Conservation (phyloP, 305 asterid species). For the Fraxinus xanthoxyloides region DNA sequence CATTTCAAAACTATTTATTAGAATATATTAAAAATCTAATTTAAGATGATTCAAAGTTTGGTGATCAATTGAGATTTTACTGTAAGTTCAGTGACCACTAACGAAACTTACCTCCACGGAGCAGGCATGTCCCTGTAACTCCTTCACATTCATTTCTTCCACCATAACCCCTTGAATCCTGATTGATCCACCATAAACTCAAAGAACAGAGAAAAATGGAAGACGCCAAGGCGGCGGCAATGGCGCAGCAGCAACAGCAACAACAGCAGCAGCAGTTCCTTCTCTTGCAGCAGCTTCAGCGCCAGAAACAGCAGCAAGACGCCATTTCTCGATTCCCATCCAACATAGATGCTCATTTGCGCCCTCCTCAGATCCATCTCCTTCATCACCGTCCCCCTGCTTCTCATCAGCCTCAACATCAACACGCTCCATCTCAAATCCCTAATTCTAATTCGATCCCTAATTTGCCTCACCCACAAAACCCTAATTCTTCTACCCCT, state of each 20-base stretch:
- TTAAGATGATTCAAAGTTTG: not conserved
- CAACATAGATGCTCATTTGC: conserved; percentile 51
- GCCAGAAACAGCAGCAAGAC: conserved; percentile 45
- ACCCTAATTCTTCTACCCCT: conserved; percentile 13
- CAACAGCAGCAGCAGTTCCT: conserved; percentile 42
- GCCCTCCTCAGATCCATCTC: conserved; percentile 47
- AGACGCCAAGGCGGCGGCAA: conserved; percentile 37
- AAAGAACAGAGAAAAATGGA: conserved; percentile 25
- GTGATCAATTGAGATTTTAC: not conserved
- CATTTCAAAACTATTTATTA: not conserved
- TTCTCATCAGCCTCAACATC: conserved; percentile 20
- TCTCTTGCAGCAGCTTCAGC: conserved; percentile 45
- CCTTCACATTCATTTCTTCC: not conserved
- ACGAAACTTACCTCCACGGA: not conserved
- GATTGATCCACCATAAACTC: not conserved
- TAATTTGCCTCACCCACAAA: conserved; percentile 12
- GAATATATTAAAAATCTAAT: no score
- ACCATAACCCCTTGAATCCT: not conserved
- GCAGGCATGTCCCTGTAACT: not conserved
- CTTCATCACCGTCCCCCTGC: conserved; percentile 48
- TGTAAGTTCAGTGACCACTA: not conserved
- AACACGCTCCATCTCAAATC: conserved; percentile 1
- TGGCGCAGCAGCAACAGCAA: conserved; percentile 32
- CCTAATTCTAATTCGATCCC: conserved; percentile 12
- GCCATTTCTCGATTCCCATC: conserved; percentile 58